Conservation (phyloP, 164 flowering plant genomes). For the Cinnamomum micranthum region DNA sequence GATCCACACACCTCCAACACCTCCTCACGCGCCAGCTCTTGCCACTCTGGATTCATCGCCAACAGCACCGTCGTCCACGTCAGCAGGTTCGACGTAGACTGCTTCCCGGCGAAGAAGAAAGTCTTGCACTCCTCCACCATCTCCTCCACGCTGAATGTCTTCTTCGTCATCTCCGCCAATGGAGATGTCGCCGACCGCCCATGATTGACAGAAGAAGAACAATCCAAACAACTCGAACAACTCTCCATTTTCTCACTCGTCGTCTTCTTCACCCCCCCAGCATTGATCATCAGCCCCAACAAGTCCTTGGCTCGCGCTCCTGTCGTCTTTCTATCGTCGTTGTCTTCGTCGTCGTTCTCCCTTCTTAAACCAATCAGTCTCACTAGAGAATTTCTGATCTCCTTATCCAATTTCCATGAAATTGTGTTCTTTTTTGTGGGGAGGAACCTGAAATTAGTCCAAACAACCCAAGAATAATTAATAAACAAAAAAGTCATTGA, state of each 20-base stretch:
- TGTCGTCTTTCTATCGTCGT: not conserved
- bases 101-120: constrained; percentile 95
- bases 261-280: constrained; percentile 17
- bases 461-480: not conserved
- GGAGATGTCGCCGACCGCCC: no score
- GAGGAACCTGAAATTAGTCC: constrained; percentile 42
- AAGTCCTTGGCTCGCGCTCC: constrained; percentile 42
- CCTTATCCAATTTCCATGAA: constrained; percentile 74
- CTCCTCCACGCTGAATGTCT: constrained; percentile 53
- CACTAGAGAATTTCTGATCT: constrained; percentile 54
- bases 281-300: constrained; percentile 61
- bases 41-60: constrained; percentile 98
- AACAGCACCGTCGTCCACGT: constrained; percentile 94
- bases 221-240: no score
- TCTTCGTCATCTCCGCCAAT: constrained; percentile 2
- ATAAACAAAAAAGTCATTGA: not conserved
- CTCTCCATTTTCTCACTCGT: constrained; percentile 2
- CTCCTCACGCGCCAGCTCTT: constrained; percentile 87
- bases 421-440: constrained; percentile 68
- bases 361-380: constrained; percentile 47
- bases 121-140: constrained; percentile 95
- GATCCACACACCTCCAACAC: constrained; percentile 72
- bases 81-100: constrained; percentile 90
- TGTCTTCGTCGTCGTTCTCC: constrained; percentile 5
- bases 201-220: no score